Evolutionary conservation across 306 rosid genomes (phyloP), one percentile per base, ranked within the genome.

Genomic region (Oxytropis ochrocephala): DNA sequence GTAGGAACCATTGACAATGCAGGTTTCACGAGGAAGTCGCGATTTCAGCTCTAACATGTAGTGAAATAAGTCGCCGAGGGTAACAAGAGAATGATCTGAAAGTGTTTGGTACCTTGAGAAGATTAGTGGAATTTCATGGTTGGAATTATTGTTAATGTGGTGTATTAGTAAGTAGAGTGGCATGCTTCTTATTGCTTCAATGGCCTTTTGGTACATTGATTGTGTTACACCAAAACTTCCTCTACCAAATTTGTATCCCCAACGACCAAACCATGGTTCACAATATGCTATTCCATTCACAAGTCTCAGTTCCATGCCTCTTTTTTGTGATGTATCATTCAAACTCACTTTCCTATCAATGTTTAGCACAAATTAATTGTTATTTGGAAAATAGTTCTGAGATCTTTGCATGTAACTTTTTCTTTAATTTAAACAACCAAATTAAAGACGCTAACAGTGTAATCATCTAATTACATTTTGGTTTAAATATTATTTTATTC

Each of bases 1-100:
- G 24, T 63, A 78, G 9, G 86, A 70, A 42, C 72, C 75, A 24
- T 24, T 24, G 29, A 4, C 29, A 1, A 72, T 17, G 14, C 68
- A 71, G 11, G 63, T 82, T 38, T 90, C 90, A 0, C 64, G 67
- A 0, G 93, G 91, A 38, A 93, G 87, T 2, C 79, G 86, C 2
- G 90, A 84, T 52, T 85, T 88, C 55, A 93, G 96, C 68, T 90
- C 88, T 39, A 86, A 77, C 91, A 93, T 85, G 83, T 84, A 93
- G 10, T 57, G 78, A 55, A 88, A 80, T 7, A 93, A 74, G 77
- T 93, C 89, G 3, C 90, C 85, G 1, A 93, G 89, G 41, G 88
- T 90, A 17, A 73, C 69, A 42, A 93, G 68, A n/a, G 97, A 82
- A 5, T 88, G 88, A 5, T 86, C 87, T 0, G 97, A 93, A 24